Conservation (phyloP, 768 basidiomycete species). For the Xerocomellus intermedius region DNA sequence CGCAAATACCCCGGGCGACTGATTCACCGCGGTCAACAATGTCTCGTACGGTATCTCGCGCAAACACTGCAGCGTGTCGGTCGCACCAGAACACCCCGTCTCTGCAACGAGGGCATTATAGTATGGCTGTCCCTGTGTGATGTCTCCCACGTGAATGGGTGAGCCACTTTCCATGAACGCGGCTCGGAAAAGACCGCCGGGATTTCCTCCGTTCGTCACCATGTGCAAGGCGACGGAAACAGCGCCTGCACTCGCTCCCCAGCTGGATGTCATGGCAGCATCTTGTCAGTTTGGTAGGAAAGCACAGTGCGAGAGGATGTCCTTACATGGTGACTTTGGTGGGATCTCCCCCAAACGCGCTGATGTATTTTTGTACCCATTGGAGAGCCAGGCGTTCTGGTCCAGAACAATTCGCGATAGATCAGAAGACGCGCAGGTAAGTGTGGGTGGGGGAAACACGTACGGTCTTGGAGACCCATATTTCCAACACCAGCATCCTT, state of each 20-base stretch:
- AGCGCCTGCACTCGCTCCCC: conserved; percentile 41
- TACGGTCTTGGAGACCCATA: conserved; percentile 49
- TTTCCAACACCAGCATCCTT: conserved; percentile 43
- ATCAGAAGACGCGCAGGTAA: no score
- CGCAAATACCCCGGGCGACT: conserved; percentile 25
- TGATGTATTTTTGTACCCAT: conserved; percentile 63
- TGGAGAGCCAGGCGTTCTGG: conserved; percentile 40
- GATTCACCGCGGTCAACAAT: conserved; percentile 34
- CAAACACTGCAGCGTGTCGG: conserved; percentile 35
- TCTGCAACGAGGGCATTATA: conserved; percentile 32
- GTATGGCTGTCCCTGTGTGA: conserved; percentile 20
- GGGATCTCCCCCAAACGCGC: conserved; percentile 57
- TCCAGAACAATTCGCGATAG: background rate
- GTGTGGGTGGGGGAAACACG: background rate
- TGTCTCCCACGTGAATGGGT: conserved; percentile 6
- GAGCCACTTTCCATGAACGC: conserved; percentile 42
- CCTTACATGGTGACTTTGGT: conserved; percentile 36
- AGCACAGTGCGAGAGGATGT: background rate
- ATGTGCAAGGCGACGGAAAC: conserved; percentile 33
- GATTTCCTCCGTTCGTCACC: conserved; percentile 24
- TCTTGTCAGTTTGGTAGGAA: background rate
- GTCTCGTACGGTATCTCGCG: conserved; percentile 29
- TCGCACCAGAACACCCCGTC: conserved; percentile 29
- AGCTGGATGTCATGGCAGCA: conserved; percentile 5
- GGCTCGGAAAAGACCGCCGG: conserved; percentile 26